Evolutionary conservation across 768 basidiomycete genomes (phyloP), one percentile per base, ranked within the genome.

Genomic region (Pleurotus eryngii): DNA sequence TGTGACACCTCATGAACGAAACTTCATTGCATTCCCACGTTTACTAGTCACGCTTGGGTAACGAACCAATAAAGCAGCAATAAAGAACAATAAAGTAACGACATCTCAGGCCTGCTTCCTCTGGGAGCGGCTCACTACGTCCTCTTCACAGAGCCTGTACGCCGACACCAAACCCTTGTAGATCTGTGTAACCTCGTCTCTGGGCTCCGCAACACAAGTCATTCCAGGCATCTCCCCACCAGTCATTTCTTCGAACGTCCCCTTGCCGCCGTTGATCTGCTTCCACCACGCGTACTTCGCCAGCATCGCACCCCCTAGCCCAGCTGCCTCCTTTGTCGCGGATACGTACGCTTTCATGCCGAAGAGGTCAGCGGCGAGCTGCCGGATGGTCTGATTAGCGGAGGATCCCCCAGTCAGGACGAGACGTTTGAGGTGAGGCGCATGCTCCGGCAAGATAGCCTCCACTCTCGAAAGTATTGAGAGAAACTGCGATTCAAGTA

Each of bases 401-500:
- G 87, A 87, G 0, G 89, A 85, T 24, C 92, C 92, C 12, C 92
- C 92, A 4, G 87, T 88, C 37, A 90, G 76, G 45, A 93, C 84
- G 45, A 93, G 80, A 30, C 89, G 78, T 42, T 80, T 81, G 45
- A 92, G 74, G 35, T 67, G 76, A 15, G 77, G 80, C 1, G 82
- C 75, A 61, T 81, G 71, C 11, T 76, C 70, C 0, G 87, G 85
- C 5, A 92, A 74, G 63, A 93, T 89, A 6, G 81, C 83, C 3
- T 76, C 74, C 27, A 92, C 81, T 46, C 91, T 81, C 15, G 85
- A 83, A 49, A 82, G 79, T 71, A 94, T 92, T 18, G 89, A 90
- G 56, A 95, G 74, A 64, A 95, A 83, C 66, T 95, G 92, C 0
- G 90, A 90, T 68, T 93, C 90, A 57, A 95, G 73, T 58, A 95